phyloP scores from a whole-genome alignment of 2,329 filamentous ascomycete species.

The Amauroascus niger region DNA sequence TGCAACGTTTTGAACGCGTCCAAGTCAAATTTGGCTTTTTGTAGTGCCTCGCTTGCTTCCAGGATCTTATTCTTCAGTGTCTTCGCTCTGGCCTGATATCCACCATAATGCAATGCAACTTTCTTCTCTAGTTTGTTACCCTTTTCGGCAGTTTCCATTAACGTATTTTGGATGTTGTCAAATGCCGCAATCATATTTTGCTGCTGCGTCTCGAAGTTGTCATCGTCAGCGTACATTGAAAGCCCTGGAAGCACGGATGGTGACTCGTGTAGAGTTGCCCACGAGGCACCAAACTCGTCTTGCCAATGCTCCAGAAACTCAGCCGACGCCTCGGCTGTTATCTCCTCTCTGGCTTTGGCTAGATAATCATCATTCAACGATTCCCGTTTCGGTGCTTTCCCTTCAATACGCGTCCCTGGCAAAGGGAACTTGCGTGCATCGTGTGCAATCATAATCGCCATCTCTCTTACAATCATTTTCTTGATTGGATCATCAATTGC shows the following conservation, averaged over 20 bases:
- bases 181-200: slow-evolving; percentile 60
- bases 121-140: slow-evolving; percentile 91
- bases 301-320: slow-evolving; percentile 43
- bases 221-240: slow-evolving; percentile 67
- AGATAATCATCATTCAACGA: slow-evolving; percentile 61
- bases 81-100: slow-evolving; percentile 80
- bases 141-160: slow-evolving; percentile 64
- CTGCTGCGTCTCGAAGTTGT: slow-evolving; percentile 50
- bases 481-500: slow-evolving; percentile 55
- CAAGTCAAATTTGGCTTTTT: slow-evolving; percentile 61
- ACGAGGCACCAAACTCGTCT: slow-evolving; percentile 43
- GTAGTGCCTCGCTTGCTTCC: slow-evolving; percentile 63
- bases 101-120: slow-evolving; percentile 73
- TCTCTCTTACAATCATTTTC: slow-evolving; percentile 63
- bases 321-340: slow-evolving; percentile 55
- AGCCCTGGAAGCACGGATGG: slow-evolving; percentile 58
- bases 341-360: slow-evolving; percentile 63
- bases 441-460: slow-evolving; percentile 67
- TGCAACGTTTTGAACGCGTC: slow-evolving; percentile 66
- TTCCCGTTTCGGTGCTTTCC: slow-evolving; percentile 51
- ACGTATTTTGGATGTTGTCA: slow-evolving; percentile 61
- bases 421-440: slow-evolving; percentile 68
- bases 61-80: slow-evolving; percentile 67
- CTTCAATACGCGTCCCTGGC: slow-evolving; percentile 56
- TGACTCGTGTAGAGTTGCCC: slow-evolving; percentile 41